phyloP scores from a whole-genome alignment of 2,329 filamentous ascomycete genomes.

The Alternaria novae-zelandiae region DNA sequence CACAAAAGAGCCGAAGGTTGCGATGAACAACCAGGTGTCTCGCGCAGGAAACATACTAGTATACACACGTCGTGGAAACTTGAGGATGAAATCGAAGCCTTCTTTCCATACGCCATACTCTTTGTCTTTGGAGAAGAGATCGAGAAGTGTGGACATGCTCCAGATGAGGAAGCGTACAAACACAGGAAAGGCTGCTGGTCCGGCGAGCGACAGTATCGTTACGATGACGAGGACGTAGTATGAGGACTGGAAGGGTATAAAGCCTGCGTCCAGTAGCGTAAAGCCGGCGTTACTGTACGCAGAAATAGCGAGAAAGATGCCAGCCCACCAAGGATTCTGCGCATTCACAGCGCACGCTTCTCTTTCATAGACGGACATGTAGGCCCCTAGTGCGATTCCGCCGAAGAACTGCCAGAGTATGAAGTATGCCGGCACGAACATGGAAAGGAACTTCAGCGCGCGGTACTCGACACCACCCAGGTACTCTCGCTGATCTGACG shows the following conservation, averaged over 20 bases:
- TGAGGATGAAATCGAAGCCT: constrained; percentile 29
- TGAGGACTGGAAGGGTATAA: constrained; percentile 27
- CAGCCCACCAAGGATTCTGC: constrained; percentile 27
- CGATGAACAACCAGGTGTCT: constrained; percentile 28
- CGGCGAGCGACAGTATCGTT: constrained; percentile 26
- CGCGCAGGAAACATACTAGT: constrained; percentile 30
- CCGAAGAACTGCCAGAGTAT: constrained; percentile 28
- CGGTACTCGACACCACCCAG: constrained; percentile 30
- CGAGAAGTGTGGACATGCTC: constrained; percentile 23
- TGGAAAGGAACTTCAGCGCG: constrained; percentile 27
- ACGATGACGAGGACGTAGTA: constrained; percentile 27
- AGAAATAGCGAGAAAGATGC: constrained; percentile 21
- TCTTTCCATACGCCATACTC: constrained; percentile 32
- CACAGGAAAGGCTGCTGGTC: constrained; percentile 26
- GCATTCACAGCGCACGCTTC: constrained; percentile 26
- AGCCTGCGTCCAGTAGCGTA: constrained; percentile 27
- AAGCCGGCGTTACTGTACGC: constrained; percentile 29
- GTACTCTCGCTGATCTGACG: constrained; percentile 29
- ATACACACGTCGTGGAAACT: constrained; percentile 23
- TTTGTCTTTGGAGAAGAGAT: constrained; percentile 23
- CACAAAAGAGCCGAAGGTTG: constrained; percentile 25
- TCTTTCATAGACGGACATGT: constrained; percentile 25
- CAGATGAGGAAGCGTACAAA: constrained; percentile 27
- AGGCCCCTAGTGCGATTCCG: constrained; percentile 27
- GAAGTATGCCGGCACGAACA: constrained; percentile 26